These are phyloP conservation scores for Sclerotinia trifoliorum DNA, from an alignment of 2,329 filamentous ascomycete genomes.

Conservation along the genomic window DNA sequence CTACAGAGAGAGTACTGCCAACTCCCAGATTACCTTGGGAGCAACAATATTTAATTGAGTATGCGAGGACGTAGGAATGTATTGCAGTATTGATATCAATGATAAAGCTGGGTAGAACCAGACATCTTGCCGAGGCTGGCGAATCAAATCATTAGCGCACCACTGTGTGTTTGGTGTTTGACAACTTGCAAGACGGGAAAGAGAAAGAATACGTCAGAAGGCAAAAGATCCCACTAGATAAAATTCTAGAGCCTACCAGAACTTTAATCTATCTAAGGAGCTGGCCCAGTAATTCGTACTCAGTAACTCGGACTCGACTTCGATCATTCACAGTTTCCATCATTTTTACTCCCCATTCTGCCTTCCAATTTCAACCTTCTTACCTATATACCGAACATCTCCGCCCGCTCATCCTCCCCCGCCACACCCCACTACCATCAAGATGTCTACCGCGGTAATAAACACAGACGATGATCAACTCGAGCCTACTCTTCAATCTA, in stretches of 20 bases:
- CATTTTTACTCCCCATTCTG: too few relatives aligned
- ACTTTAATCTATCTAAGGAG: neutral
- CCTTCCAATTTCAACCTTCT: neutral
- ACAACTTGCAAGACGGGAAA: conserved; percentile 11
- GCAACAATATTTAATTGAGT: neutral
- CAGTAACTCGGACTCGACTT: neutral
- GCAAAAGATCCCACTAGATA: conserved; percentile 20
- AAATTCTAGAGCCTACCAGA: conserved; percentile 9
- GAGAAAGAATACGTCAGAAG: conserved; percentile 27
- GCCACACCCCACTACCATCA: neutral
- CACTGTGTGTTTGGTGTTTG: neutral
- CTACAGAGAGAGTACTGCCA: too few relatives aligned
- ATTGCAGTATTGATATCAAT: neutral
- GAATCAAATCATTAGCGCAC: conserved; percentile 36
- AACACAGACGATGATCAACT: conserved; percentile 70
- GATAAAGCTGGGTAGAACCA: neutral
- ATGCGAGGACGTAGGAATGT: neutral
- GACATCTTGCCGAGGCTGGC: neutral
- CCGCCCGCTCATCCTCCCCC: neutral
- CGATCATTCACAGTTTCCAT: neutral
- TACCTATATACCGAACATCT: neutral
- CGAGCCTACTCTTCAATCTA: conserved; percentile 89
- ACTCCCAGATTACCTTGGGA: too few relatives aligned
- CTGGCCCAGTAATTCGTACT: too few relatives aligned
- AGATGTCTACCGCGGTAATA: conserved; percentile 47